Base-by-base conservation (phyloP, 768 basidiomycete genomes). In the Panaeolus cyanescens region DNA sequence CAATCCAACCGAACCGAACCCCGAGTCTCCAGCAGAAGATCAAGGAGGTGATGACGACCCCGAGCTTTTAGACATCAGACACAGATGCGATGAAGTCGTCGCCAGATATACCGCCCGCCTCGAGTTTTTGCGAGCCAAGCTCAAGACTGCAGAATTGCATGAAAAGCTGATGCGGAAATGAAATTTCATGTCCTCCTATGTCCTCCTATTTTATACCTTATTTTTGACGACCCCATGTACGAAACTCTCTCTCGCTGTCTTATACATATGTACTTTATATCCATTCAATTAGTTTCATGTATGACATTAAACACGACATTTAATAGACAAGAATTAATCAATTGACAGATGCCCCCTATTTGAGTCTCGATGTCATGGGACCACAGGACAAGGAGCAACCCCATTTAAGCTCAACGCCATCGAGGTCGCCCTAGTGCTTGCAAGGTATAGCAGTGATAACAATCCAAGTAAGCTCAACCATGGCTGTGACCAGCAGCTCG, bases 71-170 rank as follows among this genome's bases (percentile, higher is more conserved):
- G 89, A 92, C 61, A 84, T 93, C 56, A 83, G 87, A 56, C 77
- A 80, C 59, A 82, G 90, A 37, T 80, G 85, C 39, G 81, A 80
- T 28, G 90, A 91, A 63, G 85, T 93, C 54, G 83, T 83, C 28
- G 80, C 75, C 59, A 82, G 92, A 55, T 94, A 91, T 71, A 84
- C 86, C 56, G 80, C 83, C 28, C 85, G 91, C 54, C 71, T 93
- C 59, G 90, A 92, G 65, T 94, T 87, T 69, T 78, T 94, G 31
- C 81, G 84, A 42, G 92, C 90, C 32, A 86, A 85, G 67, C 76
- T 93, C 70, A 92, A 88, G 73, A 86, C 86, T 17, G 90, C 91
- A 5, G 89, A 93, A 76, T 71, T 94, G 12, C 81, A 76, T 59
- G 83, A 85, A 66, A 79, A 75, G 63, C 72, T 84, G 30, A 61